These are phyloP conservation scores for Podospora pseudopauciseta DNA, from an alignment of 495 filamentous ascomycete genomes.

Conservation along the genomic window DNA sequence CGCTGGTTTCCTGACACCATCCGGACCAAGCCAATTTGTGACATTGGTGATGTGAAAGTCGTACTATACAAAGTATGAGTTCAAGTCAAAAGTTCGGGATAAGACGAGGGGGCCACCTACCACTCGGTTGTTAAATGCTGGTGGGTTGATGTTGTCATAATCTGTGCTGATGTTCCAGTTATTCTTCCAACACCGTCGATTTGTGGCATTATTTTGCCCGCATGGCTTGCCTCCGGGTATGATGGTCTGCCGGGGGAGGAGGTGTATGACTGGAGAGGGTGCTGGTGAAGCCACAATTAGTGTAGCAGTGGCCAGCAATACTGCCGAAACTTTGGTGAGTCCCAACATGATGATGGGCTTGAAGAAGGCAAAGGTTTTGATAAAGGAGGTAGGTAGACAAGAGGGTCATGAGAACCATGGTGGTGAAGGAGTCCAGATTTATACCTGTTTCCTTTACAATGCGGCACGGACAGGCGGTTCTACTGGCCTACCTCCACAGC, in stretches of 20 bases:
- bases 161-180: conserved; percentile 35
- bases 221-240: conserved; percentile 28
- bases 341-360: conserved; percentile 1
- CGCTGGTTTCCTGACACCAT: conserved; percentile 40
- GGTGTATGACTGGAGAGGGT: conserved; percentile 10
- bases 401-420: neutral
- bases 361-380: neutral
- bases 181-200: conserved; percentile 35
- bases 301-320: neutral
- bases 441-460: neutral
- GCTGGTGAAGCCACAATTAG: neutral
- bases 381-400: neutral
- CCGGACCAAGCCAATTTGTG: conserved; percentile 41
- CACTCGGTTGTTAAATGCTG: conserved; percentile 26
- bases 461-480: neutral
- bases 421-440: neutral
- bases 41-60: conserved; percentile 37
- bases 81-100: neutral
- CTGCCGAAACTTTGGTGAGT: neutral
- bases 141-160: conserved; percentile 30
- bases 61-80: conserved; percentile 22
- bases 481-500: neutral
- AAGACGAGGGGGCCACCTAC: conserved; percentile 19
- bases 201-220: conserved; percentile 33
- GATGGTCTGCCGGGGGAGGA: conserved; percentile 26